Evolutionary conservation across 176 grass and related monocot species (phyloP).

Genomic region (Olyra latifolia): DNA sequence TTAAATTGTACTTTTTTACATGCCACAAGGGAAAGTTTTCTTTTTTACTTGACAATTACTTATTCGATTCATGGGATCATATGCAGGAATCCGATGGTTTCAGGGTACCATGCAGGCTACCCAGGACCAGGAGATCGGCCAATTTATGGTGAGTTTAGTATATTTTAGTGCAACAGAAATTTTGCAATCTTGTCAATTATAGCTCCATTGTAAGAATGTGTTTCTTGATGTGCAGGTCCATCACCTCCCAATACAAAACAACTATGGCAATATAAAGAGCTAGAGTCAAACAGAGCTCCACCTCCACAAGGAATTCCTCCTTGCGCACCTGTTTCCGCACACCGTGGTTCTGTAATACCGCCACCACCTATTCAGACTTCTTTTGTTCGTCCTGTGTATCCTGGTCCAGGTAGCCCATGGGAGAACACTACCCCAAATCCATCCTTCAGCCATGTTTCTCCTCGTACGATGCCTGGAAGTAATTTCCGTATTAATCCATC

Average conservation of each 20-base stretch:
- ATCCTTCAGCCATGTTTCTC: constrained; percentile 60
- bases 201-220: constrained; percentile 23
- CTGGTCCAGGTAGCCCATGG: constrained; percentile 66
- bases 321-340: constrained; percentile 47
- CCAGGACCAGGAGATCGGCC: constrained; percentile 50
- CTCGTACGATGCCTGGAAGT: constrained; percentile 60
- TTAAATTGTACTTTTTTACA: neutral
- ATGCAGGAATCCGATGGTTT: constrained; percentile 53
- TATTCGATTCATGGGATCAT: constrained; percentile 23
- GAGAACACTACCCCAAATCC: constrained; percentile 59
- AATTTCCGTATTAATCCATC: constrained; percentile 52
- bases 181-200: constrained; percentile 6
- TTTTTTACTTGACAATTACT: constrained; percentile 11
- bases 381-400: constrained; percentile 67
- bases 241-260: constrained; percentile 43
- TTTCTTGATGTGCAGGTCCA: constrained; percentile 56
- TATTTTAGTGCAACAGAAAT: neutral
- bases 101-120: constrained; percentile 48
- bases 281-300: constrained; percentile 55
- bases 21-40: neutral
- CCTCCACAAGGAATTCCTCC: constrained; percentile 44
- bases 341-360: constrained; percentile 60
- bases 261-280: constrained; percentile 54
- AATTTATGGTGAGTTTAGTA: constrained; percentile 55
- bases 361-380: constrained; percentile 71